Percentiles rank a stretch among this genome's conserved stretches.
Evolutionary conservation across 1,284 basidiomycete genomes (phyloP).

Genomic region (Ganoderma boninense): DNA sequence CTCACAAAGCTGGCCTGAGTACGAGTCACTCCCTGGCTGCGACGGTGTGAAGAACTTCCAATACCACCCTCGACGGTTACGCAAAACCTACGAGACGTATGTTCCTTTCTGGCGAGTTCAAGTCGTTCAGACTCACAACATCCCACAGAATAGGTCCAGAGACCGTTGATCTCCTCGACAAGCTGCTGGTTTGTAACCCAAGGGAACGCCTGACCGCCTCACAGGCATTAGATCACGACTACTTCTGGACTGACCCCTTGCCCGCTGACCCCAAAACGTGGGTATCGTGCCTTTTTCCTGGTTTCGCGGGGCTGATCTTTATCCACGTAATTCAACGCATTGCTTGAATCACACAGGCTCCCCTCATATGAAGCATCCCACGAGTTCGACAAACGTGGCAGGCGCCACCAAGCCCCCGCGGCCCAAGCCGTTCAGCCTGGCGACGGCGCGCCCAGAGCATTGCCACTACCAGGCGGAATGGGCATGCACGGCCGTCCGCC

Average conservation of each 20-base stretch:
- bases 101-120: conserved; percentile 31
- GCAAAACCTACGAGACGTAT: conserved; percentile 66
- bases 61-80: conserved; percentile 60
- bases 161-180: conserved; percentile 91
- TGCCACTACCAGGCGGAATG: conserved; percentile 33
- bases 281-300: conserved; percentile 38
- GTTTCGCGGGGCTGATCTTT: background rate
- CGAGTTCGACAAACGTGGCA: conserved; percentile 83
- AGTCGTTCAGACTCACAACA: conserved; percentile 24
- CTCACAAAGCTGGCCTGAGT: conserved; percentile 85
- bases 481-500: conserved; percentile 36
- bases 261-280: conserved; percentile 87
- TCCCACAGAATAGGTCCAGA: conserved; percentile 67
- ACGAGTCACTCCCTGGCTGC: conserved; percentile 80
- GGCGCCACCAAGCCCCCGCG: conserved; percentile 50
- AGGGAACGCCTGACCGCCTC: conserved; percentile 90
- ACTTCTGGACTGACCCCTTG: conserved; percentile 90
- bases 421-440: conserved; percentile 34
- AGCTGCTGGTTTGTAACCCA: conserved; percentile 91
- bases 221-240: conserved; percentile 89
- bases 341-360: conserved; percentile 53
- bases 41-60: conserved; percentile 77
- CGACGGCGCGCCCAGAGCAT: conserved; percentile 33
- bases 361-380: conserved; percentile 84
- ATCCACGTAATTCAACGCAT: conserved; percentile 1